Evolutionary conservation across 768 basidiomycete genomes (phyloP), one percentile per base, ranked within the genome.

Genomic region (Hemileccinum impolitum): DNA sequence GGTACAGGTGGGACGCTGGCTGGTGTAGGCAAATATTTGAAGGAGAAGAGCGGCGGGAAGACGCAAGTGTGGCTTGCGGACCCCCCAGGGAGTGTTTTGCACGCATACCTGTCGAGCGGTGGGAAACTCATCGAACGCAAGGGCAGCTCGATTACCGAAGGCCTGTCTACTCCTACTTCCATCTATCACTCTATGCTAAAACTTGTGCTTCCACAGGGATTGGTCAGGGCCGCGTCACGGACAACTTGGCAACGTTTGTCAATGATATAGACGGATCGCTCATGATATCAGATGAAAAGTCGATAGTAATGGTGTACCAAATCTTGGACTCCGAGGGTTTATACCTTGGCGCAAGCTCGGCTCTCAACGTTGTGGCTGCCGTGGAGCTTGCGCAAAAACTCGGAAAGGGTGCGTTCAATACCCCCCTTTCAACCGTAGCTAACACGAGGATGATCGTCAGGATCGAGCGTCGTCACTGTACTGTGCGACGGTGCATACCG

Each of bases 1-100:
- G 96, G 96, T 0, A 99, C 96, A 0, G 96, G 95, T 6, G 96
- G 96, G 0, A 97, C 95, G 0, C 73, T 99, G 15, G 94, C 95
- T 7, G 96, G 96, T 30, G 81, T 81, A 2, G 91, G 94, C 10
- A 82, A 80, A 58, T 90, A 78, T 62, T 65, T 99, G 65, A 88
- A 87, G 68, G 92, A 96, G 72, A 83, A 80, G 71, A 90, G 85
- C 54, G 63, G 56, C 0, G 89, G 87, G 8, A 86, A 81, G 65
- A 81, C 85, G 10, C 88, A 98, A 70, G 77, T 90, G 45, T 98
- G 90, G 90, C 72, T 99, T 28, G 96, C 96, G 13, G 96, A 99
- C 62, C 96, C 96, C 13, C 96, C 96, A 0, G 96, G 96, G 35
- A 93, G 90, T 64, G 91, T 96, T 44, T 71, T 99, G 59, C 81